Conservation (phyloP, 2,329 filamentous ascomycete species). For the Penicillium sp. region DNA sequence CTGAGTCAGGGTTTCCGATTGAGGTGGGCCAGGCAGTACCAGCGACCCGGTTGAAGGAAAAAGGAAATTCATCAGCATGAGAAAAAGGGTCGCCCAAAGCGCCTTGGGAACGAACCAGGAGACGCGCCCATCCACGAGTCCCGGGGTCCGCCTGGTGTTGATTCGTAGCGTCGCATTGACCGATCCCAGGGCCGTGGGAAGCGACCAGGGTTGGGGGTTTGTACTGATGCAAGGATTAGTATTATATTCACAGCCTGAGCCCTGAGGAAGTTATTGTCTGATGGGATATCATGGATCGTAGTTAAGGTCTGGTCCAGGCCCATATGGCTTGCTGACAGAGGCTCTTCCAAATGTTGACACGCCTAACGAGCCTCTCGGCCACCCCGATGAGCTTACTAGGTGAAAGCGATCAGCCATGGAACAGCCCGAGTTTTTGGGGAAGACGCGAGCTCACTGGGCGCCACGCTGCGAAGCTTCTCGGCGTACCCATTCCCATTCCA, state of each 20-base stretch:
- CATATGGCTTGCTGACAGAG: no score
- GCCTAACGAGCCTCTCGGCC: slow-evolving; percentile 5
- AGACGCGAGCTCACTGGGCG: slow-evolving; percentile 5
- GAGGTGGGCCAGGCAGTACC: not conserved
- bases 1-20: not conserved
- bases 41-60: slow-evolving; percentile 2
- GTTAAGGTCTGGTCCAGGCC: no score
- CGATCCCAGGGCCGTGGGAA: slow-evolving; percentile 12
- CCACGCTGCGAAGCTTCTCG: slow-evolving; percentile 12
- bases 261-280: not conserved
- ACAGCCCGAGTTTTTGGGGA: not conserved
- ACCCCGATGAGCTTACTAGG: not conserved
- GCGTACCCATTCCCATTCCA: slow-evolving; percentile 10
- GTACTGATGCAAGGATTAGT: not conserved
- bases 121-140: not conserved
- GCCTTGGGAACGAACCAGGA: slow-evolving; percentile 2
- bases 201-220: not conserved
- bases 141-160: not conserved
- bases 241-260: not conserved
- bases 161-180: slow-evolving; percentile 13
- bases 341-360: no score
- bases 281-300: no score
- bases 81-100: not conserved
- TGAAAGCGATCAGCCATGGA: not conserved
- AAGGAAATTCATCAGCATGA: not conserved